Evolutionary conservation across 495 filamentous ascomycete species (phyloP).

Genomic region (Penicillium mononematosum): DNA sequence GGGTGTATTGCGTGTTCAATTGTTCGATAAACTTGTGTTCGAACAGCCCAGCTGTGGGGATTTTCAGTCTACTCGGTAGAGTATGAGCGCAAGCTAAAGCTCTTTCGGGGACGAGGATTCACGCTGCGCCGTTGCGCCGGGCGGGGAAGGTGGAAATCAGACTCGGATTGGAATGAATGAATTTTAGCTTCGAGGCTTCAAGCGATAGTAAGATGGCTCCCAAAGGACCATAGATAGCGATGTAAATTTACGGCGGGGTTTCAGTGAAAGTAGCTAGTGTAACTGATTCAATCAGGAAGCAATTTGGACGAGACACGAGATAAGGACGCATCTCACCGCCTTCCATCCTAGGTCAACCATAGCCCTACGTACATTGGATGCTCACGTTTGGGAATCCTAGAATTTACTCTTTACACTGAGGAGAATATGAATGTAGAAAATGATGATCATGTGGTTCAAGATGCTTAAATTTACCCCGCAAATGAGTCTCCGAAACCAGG

Average conservation of each 20-base stretch:
- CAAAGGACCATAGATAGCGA: neutral
- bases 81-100: conserved; percentile 1
- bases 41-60: neutral
- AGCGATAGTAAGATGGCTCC: neutral
- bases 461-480: neutral
- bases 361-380: neutral
- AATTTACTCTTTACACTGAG: neutral
- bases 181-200: neutral
- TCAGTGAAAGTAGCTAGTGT: neutral
- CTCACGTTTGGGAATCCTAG: too few relatives aligned
- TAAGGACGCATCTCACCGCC: conserved; percentile 13
- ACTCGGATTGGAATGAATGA: neutral
- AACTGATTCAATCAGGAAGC: neutral
- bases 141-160: neutral
- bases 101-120: conserved; percentile 3
- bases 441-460: neutral
- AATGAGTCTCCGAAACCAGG: neutral
- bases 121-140: conserved; percentile 7
- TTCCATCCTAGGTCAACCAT: neutral
- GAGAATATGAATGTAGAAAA: neutral
- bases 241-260: neutral
- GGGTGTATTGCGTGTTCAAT: neutral
- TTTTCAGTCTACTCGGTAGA: neutral
- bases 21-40: neutral
- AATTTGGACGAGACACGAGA: conserved; percentile 8